phyloP scores from a whole-genome alignment of 2,329 filamentous ascomycete species.

The Meredithiella fracta region DNA sequence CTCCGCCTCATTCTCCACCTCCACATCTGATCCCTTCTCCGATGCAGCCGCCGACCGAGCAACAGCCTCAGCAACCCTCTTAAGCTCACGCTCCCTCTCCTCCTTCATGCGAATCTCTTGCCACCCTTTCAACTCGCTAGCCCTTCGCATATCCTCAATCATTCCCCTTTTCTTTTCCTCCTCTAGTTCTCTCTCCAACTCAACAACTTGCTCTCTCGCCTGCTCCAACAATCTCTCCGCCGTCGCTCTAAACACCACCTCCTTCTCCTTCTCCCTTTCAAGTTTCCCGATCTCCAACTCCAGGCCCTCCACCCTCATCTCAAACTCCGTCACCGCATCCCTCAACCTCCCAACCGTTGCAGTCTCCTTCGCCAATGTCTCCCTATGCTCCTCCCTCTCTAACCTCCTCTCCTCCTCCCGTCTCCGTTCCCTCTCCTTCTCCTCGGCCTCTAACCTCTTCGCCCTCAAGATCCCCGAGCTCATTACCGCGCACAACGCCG shows the following conservation, averaged over 20 bases:
- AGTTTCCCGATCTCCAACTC: not conserved
- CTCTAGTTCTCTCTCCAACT: slow-evolving; percentile 5
- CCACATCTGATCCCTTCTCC: not conserved
- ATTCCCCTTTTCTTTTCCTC: not conserved
- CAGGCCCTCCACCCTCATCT: not conserved
- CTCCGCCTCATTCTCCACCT: not conserved
- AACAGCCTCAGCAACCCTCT: not conserved
- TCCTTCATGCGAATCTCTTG: not conserved
- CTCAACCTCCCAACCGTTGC: not conserved
- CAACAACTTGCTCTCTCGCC: not conserved
- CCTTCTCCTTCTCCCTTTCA: not conserved
- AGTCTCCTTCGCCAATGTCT: not conserved
- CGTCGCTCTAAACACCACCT: not conserved
- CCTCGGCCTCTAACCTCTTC: not conserved
- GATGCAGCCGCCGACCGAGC: not conserved
- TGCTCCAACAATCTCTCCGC: not conserved
- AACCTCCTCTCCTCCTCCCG: not conserved
- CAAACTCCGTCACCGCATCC: not conserved
- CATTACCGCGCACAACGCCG: slow-evolving; percentile 7
- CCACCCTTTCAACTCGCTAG: not conserved
- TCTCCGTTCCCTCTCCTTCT: not conserved
- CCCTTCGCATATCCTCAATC: slow-evolving; percentile 7
- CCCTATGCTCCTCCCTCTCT: not conserved
- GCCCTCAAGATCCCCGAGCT: not conserved
- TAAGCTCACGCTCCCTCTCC: not conserved